Evolutionary conservation across 345 rosid species (phyloP), one percentile per base, ranked within the genome.

Genomic region (Eucalyptus erythrocorys): DNA sequence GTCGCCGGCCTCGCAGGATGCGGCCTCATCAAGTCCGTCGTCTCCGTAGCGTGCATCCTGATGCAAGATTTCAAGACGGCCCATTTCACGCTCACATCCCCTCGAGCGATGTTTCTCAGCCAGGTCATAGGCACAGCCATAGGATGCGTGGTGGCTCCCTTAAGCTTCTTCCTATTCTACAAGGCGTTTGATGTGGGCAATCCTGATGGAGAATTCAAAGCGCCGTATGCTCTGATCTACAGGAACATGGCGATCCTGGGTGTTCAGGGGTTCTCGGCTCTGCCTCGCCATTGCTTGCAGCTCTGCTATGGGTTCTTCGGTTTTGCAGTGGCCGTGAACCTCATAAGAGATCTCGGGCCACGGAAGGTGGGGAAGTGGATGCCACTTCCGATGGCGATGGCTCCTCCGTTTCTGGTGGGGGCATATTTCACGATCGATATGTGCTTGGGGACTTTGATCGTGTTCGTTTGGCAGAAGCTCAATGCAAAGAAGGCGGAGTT

Each of bases 1-100:
- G 95, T 97, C 22, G 99, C 99, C 0, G 98, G 95, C 47, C 96
- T 97, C 1, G 98, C 95, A 0, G 99, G 99, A 0, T 97, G 99
- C 59, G 99, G 99, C n/a, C 92, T 97, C 85, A 89, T 95, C 89
- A 97, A 97, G 89, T 97, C 99, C 6, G 99, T 95, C 32, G 95
- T 97, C 76, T 95, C 98, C 6, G 98, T 96, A 45, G 94, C 99
- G 42, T 97, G 99, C 94, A 92, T 95, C 48, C 90, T 97, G 34
- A 97, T 97, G 99, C 99, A 97, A 91, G 99, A 96, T 92, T 96
- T 97, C 90, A 96, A 96, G 90, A 97, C 99, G 47, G 99, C 99
- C 4, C 98, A 96, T 86, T 89, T 92, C 91, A 97, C 99, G 1
- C 89, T 21, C 45, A 96, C 99, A 5, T 97, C 99, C 24, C 99